Conservation (phyloP, 345 rosid genomes). For the Camelina sativa region DNA sequence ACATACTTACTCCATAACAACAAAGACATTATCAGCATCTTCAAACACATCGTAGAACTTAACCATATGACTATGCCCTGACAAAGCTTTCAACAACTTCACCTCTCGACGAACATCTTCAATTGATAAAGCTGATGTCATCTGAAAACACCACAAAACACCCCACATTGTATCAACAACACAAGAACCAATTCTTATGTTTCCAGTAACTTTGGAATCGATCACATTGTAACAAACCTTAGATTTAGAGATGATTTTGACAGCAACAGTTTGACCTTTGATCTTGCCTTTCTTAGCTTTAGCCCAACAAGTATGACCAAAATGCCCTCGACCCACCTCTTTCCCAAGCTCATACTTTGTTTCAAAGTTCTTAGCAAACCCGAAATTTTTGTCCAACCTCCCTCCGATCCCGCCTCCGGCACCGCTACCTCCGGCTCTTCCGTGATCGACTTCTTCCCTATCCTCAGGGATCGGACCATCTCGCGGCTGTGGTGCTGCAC, state of each 20-base stretch:
- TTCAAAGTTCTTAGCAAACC: conserved; percentile 74
- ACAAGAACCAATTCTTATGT: not conserved
- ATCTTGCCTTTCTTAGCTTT: conserved; percentile 80
- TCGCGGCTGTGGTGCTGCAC: conserved; percentile 53
- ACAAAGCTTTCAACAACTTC: conserved; percentile 78
- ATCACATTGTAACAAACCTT: conserved; percentile 52
- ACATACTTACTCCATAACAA: conserved; percentile 90
- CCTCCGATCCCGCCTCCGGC: conserved; percentile 36
- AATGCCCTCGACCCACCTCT: conserved; percentile 97
- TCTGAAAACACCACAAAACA: conserved; percentile 54
- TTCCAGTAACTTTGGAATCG: not conserved
- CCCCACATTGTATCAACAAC: conserved; percentile 10
- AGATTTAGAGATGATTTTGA: conserved; percentile 91
- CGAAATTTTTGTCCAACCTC: conserved; percentile 82
- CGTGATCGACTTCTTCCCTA: conserved; percentile 30
- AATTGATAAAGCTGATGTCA: conserved; percentile 80
- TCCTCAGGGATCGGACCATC: conserved; percentile 79
- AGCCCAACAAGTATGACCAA: conserved; percentile 96
- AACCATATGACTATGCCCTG: conserved; percentile 82
- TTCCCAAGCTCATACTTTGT: conserved; percentile 81
- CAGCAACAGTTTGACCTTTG: conserved; percentile 83
- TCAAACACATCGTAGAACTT: conserved; percentile 86
- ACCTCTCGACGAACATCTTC: conserved; percentile 98
- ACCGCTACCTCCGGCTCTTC: conserved; percentile 36
- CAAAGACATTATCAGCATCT: conserved; percentile 74